These are phyloP conservation scores for Eutrema heterophyllum DNA, from an alignment of 345 rosid species.

Conservation along the genomic window DNA sequence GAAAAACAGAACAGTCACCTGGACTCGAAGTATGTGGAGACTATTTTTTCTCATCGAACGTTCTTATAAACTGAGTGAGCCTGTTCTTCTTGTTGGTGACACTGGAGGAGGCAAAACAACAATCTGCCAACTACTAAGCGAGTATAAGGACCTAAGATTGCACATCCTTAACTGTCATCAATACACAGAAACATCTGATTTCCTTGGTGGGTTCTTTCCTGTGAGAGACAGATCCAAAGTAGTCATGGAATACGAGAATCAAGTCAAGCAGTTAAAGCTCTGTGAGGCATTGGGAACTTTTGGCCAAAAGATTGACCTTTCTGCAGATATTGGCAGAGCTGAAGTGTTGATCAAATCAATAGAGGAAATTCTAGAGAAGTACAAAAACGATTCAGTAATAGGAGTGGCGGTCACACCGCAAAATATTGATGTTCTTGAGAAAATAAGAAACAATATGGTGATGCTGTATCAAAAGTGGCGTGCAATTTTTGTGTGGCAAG, in stretches of 20 bases:
- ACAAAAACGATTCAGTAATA: constrained; percentile 40
- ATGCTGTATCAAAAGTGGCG: constrained; percentile 72
- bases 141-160: constrained; percentile 39
- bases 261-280: constrained; percentile 51
- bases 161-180: constrained; percentile 96
- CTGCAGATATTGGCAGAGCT: constrained; percentile 63
- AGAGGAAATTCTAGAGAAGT: constrained; percentile 33
- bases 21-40: constrained; percentile 87
- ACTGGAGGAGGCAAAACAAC: constrained; percentile 99
- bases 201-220: constrained; percentile 94
- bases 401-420: constrained; percentile 30
- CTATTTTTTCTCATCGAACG: constrained; percentile 70
- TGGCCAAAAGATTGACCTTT: constrained; percentile 35
- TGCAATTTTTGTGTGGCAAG: constrained; percentile 87
- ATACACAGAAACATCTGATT: constrained; percentile 91
- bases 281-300: constrained; percentile 42
- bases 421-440: constrained; percentile 51
- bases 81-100: constrained; percentile 97
- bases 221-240: constrained; percentile 81
- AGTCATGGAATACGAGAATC: constrained; percentile 43
- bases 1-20: constrained; percentile 41
- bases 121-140: constrained; percentile 73
- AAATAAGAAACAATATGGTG: constrained; percentile 46
- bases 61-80: constrained; percentile 79
- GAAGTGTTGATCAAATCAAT: constrained; percentile 49